Evolutionary conservation across 257 asterid species (phyloP).

Genomic region (Fraxinus excelsior): DNA sequence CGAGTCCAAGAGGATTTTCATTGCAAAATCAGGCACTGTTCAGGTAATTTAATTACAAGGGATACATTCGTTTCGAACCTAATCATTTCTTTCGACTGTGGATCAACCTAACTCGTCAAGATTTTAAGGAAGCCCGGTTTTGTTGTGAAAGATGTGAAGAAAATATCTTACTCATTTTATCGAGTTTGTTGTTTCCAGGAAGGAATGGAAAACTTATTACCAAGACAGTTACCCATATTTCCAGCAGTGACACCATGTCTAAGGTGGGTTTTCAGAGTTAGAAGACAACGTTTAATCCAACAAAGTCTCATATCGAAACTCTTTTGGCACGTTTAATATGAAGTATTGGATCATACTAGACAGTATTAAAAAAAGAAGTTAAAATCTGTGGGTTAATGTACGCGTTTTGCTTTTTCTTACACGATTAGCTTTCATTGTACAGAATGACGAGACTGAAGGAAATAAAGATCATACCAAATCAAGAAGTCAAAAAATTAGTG

Average conservation of each 20-base stretch:
- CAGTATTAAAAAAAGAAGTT: no score
- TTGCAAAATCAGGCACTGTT: constrained; percentile 30
- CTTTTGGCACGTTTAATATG: no score
- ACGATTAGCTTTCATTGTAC: background rate
- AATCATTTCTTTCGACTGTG: background rate
- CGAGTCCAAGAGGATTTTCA: constrained; percentile 18
- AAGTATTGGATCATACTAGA: no score
- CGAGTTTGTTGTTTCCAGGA: constrained; percentile 51
- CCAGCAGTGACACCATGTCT: constrained; percentile 34
- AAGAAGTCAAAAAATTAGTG: constrained; percentile 21
- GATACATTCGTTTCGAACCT: constrained; percentile 59
- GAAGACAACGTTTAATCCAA: background rate
- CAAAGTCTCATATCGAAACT: no score
- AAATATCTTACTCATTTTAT: background rate
- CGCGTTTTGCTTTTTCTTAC: no score
- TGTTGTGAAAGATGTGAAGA: background rate
- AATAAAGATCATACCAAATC: constrained; percentile 35
- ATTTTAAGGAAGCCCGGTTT: background rate
- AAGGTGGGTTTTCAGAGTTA: constrained; percentile 48
- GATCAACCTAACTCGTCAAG: background rate
- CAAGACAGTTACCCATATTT: constrained; percentile 17
- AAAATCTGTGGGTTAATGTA: no score
- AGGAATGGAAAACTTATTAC: constrained; percentile 55
- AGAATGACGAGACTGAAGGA: constrained; percentile 43
- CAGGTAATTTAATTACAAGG: constrained; percentile 51